Base-by-base conservation (phyloP, 1,284 basidiomycete species). In the Chondrostereum purpureum region DNA sequence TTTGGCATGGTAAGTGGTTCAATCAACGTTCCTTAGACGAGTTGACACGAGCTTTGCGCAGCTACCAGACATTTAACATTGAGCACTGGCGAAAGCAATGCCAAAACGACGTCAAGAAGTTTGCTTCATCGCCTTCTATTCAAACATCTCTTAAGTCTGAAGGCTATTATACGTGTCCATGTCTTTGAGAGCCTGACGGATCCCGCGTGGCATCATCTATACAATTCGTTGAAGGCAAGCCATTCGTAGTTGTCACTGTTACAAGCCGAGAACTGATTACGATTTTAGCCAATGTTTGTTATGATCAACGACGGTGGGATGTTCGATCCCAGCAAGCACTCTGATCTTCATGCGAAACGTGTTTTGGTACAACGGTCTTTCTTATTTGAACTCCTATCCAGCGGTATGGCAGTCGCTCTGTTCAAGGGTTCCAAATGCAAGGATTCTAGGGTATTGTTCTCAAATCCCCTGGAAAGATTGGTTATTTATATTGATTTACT, bases 251-350 rank as follows among this genome's bases (percentile, higher is more conserved):
- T n/a, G n/a, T n/a, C n/a, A n/a, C n/a, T n/a, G 11, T 23, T 13
- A 5, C 4, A 0, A 3, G 11, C 10, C 2, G 37, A 20, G 34
- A 33, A 37, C 35, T 20, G 22, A 5, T 24, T 18, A 19, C 46
- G 12, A 2, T 34, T 23, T 2, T 45, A 83, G 79, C 83, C 83
- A 1, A 83, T 85, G 80, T 83, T 83, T 45, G 65, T 77, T 14
- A 65, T 85, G 61, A 62, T 68, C 10, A 73, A 77, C 51, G 79
- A 80, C 47, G 80, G 78, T 4, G 72, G 69, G 2, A 42, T 58
- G 3, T 49, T 56, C 4, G 44, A 48, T 2, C 46, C 43, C 6
- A 45, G 50, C 11, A 34, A 45, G 1, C 41, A 60, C 8, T 50
- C 52, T 2, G n/a, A n/a, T n/a, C n/a, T n/a, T n/a, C n/a, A n/a